These are phyloP conservation scores for Malus sylvestris DNA, from an alignment of 306 rosid genomes.

Conservation along the genomic window DNA sequence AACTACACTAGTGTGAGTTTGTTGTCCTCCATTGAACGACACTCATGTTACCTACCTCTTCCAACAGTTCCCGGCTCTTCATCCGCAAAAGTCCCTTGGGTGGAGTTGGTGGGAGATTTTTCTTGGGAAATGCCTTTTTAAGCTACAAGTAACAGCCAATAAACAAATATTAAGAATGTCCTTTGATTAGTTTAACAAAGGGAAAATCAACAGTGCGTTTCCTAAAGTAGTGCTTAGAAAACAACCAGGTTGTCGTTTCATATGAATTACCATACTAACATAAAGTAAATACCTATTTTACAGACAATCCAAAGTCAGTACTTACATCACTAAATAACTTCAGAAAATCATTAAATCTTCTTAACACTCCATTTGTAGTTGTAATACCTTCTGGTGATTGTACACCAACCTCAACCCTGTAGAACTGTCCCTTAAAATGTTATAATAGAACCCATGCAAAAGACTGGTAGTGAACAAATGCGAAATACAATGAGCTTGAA, in stretches of 20 bases:
- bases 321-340: conserved; percentile 81
- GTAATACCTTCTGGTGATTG: conserved; percentile 90
- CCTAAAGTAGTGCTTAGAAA: not conserved
- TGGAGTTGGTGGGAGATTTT: conserved; percentile 77
- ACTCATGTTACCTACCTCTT: conserved; percentile 62
- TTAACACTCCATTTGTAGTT: conserved; percentile 48
- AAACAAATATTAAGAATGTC: conserved; percentile 7
- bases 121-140: conserved; percentile 74
- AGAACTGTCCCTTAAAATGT: conserved; percentile 88
- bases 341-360: conserved; percentile 95
- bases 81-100: conserved; percentile 86
- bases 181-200: conserved; percentile 16
- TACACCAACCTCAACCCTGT: conserved; percentile 94
- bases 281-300: not conserved
- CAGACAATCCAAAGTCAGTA: conserved; percentile 8
- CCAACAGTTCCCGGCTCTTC: conserved; percentile 79
- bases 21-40: not conserved
- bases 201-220: conserved; percentile 6
- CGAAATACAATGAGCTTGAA: conserved; percentile 4
- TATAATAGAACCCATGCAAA: conserved; percentile 32
- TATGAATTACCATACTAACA: conserved; percentile 3
- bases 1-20: not conserved
- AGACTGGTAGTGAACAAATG: conserved; percentile 11
- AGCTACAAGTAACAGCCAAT: conserved; percentile 42
- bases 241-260: not conserved